Evolutionary conservation across 2,329 filamentous ascomycete genomes (phyloP).

Genomic region (Botrytis paeoniae): DNA sequence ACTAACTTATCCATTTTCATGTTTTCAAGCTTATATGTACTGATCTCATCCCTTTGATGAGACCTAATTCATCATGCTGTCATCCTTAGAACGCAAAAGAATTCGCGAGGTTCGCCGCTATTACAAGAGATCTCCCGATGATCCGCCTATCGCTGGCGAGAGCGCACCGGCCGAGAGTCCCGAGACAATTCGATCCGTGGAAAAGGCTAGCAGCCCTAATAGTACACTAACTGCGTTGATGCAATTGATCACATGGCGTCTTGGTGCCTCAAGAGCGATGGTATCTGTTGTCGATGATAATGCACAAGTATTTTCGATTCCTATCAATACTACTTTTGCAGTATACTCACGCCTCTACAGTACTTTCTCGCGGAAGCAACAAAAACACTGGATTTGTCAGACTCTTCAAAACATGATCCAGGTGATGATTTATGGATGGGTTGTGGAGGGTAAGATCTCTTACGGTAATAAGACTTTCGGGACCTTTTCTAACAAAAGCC

Average conservation of each 20-base stretch:
- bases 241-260: slow-evolving; percentile 47
- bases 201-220: slow-evolving; percentile 35
- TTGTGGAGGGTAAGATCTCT: slow-evolving; percentile 19
- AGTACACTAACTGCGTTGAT: slow-evolving; percentile 43
- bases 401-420: slow-evolving; percentile 20
- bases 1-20: background rate
- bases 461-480: background rate
- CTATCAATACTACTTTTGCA: background rate
- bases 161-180: background rate
- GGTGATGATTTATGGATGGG: slow-evolving; percentile 22
- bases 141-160: slow-evolving; percentile 2
- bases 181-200: slow-evolving; percentile 1
- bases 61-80: slow-evolving; percentile 6
- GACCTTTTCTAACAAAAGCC: background rate
- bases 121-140: slow-evolving; percentile 14
- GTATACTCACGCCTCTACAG: slow-evolving; percentile 33
- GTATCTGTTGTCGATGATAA: slow-evolving; percentile 44
- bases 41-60: background rate
- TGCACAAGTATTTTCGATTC: slow-evolving; percentile 19
- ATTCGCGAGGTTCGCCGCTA: slow-evolving; percentile 19
- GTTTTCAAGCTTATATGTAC: background rate
- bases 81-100: slow-evolving; percentile 10
- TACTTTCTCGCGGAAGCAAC: slow-evolving; percentile 50
- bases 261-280: slow-evolving; percentile 45
- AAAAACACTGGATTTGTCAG: slow-evolving; percentile 38